Base-by-base conservation (phyloP, 345 rosid species). In the Eutrema yunnanense region DNA sequence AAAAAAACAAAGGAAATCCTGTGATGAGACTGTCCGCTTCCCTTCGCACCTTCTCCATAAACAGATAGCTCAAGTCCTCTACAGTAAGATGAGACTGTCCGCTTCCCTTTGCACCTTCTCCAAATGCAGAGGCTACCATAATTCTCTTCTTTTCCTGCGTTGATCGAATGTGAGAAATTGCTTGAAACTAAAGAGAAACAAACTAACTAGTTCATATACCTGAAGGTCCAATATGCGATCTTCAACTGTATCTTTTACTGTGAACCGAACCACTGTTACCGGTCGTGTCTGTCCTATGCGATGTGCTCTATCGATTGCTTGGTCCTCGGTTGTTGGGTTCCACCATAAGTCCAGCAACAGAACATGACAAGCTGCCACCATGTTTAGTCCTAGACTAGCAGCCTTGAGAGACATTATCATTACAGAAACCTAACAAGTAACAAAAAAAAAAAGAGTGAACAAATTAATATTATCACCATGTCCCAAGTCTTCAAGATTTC, bases 301-400 rank as follows among this genome's bases (percentile, higher is more conserved):
- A 84, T 94, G 98, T 42, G 98, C 98, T 83, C 98, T 91, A 77
- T 94, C 97, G 26, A 94, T 82, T 61, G 97, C 96, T 68, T 94
- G 97, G 81, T 94, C 97, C 80, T 94, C 98, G 6, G 95, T 89
- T 14, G 96, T 94, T 19, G 97, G 98, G 81, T 94, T 94, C 98
- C 98, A 94, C 98, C 98, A 94, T 2, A 94, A 87, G 73, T 94
- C 98, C 55, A 94, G 79, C 62, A 94, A 80, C 50, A 94, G 73
- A 71, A 94, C 98, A 80, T 75, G 97, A 75, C 91, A 91, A 56
- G 98, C 98, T 37, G 97, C 93, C 71, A 94, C 97, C 98, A 94
- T 86, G 81, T 94, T 94, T 16, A 94, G 82, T 80, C 98, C 97
- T 34, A 94, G 92, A 80, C 98, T 94, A 12, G 98, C 98, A 67